phyloP scores from a whole-genome alignment of 441 rosid species.

The Sinapis alba region DNA sequence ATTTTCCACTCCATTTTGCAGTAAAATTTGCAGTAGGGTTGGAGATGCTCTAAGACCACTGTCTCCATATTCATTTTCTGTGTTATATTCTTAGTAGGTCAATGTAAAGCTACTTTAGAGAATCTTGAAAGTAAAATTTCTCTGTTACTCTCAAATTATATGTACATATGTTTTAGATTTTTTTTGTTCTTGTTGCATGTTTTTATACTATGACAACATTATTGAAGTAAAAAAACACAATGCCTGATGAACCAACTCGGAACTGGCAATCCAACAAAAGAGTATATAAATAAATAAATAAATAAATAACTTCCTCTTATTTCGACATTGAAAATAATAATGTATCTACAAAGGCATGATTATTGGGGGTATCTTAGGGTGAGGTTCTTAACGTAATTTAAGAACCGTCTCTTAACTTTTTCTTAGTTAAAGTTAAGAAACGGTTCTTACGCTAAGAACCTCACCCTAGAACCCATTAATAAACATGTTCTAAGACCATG shows the following conservation, averaged over 20 bases:
- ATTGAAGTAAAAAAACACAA: not conserved
- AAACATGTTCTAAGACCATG: too few species aligned
- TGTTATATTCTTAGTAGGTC: conserved; percentile 10
- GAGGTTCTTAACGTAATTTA: too few species aligned
- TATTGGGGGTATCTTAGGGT: too few species aligned
- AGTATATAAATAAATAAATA: too few species aligned
- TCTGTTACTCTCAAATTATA: not conserved
- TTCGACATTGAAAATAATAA: not conserved
- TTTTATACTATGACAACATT: not conserved
- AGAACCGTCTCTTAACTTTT: too few species aligned
- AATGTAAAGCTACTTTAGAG: conserved; percentile 22
- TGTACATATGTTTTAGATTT: not conserved
- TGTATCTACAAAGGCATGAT: too few species aligned
- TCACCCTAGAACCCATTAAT: too few species aligned
- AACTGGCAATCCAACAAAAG: not conserved
- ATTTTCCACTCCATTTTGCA: too few species aligned
- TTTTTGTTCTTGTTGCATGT: not conserved
- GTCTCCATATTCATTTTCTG: not conserved
- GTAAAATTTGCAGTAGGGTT: too few species aligned
- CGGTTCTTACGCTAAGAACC: too few species aligned
- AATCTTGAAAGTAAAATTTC: not conserved
- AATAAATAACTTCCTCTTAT: not conserved
- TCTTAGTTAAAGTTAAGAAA: too few species aligned
- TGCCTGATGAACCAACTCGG: not conserved
- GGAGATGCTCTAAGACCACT: too few species aligned